Conservation (phyloP, 78 protist species). For the Tieghemostelium lacteum region DNA sequence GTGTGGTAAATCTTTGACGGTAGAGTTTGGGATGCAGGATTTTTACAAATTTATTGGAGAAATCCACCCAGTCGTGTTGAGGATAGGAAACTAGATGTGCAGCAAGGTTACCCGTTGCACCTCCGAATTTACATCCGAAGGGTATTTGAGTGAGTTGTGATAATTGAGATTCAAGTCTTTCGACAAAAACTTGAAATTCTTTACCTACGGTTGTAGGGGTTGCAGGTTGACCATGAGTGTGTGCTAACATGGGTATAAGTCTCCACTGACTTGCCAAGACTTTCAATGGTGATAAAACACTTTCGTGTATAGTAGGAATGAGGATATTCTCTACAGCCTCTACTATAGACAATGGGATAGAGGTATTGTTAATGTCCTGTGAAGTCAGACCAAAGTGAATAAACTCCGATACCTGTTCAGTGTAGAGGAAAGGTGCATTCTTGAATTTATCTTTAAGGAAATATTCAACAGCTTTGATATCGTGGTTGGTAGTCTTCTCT, state of each 20-base stretch:
- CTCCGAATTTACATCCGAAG: constrained; percentile 85
- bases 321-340: constrained; percentile 43
- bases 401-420: constrained; percentile 74
- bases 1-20: constrained; percentile 88
- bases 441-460: constrained; percentile 75
- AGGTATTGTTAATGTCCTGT: constrained; percentile 90
- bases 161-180: constrained; percentile 82
- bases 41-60: constrained; percentile 62
- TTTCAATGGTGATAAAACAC: constrained; percentile 29
- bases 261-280: constrained; percentile 31
- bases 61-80: constrained; percentile 79
- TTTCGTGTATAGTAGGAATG: constrained; percentile 11
- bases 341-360: constrained; percentile 79
- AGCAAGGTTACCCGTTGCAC: constrained; percentile 91
- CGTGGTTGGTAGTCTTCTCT: constrained; percentile 91
- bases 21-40: constrained; percentile 70
- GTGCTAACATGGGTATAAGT: constrained; percentile 90
- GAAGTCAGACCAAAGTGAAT: constrained; percentile 88
- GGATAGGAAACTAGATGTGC: constrained; percentile 91
- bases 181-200: constrained; percentile 87
- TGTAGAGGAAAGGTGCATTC: constrained; percentile 22
- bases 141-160: constrained; percentile 31
- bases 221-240: constrained; percentile 96
- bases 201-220: constrained; percentile 95
- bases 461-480: constrained; percentile 93